Evolutionary conservation across 805 yeast species (phyloP).

Genomic region (Wickerhamomyces bovis): DNA sequence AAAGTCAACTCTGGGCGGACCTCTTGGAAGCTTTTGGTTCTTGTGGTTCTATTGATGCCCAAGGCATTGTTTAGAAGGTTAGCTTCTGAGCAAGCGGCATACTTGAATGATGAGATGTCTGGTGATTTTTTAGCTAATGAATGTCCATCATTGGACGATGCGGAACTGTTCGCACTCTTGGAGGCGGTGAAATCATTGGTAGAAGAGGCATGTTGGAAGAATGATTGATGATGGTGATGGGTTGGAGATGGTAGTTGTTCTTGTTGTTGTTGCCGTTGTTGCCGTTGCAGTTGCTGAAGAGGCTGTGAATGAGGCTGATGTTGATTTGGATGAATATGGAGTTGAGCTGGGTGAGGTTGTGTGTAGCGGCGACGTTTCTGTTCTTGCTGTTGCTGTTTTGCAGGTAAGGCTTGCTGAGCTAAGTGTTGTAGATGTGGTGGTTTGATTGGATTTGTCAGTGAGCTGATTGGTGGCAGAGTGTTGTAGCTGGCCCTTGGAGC

Average conservation of each 20-base stretch:
- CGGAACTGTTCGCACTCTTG: not conserved
- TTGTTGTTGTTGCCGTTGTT: not conserved
- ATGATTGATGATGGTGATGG: not conserved
- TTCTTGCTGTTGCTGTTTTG: not conserved
- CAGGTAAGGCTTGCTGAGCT: not conserved
- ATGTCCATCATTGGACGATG: not conserved
- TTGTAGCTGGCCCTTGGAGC: not conserved
- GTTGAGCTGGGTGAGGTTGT: not conserved
- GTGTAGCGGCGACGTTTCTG: not conserved
- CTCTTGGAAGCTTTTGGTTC: not conserved
- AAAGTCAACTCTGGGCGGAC: slow-evolving; percentile 2
- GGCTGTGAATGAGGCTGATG: too few relatives aligned
- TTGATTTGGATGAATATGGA: not conserved
- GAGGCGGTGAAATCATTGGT: not conserved
- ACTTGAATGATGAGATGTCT: not conserved
- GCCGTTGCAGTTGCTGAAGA: too few relatives aligned
- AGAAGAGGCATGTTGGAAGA: not conserved
- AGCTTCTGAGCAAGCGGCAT: not conserved
- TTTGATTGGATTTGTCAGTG: slow-evolving; percentile 2
- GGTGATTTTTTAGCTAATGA: not conserved
- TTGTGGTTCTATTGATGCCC: not conserved
- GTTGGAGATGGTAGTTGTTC: not conserved
- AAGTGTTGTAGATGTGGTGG: not conserved
- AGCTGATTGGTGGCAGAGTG: slow-evolving; percentile 8
- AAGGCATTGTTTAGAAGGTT: not conserved